Evolutionary conservation across 208 protist genomes (phyloP).

Genomic region (Acanthamoeba triangularis): DNA sequence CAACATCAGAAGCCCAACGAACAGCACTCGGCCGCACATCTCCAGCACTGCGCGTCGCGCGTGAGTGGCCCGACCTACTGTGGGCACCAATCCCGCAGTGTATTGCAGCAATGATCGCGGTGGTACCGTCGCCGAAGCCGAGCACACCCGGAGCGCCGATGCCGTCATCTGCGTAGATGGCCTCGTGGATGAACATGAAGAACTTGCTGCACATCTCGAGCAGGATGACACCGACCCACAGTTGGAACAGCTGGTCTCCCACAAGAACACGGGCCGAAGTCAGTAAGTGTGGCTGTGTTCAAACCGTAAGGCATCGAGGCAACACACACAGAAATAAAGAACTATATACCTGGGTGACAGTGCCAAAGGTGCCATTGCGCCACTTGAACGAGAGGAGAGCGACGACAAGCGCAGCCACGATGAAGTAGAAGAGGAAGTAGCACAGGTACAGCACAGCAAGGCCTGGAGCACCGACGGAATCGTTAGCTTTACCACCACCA

Average conservation of each 20-base stretch:
- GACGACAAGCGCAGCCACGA: neutral
- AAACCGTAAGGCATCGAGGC: neutral
- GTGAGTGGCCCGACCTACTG: too few species aligned
- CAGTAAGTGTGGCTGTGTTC: neutral
- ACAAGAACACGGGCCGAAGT: too few species aligned
- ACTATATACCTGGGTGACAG: neutral
- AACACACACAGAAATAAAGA: neutral
- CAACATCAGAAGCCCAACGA: neutral
- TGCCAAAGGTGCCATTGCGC: neutral
- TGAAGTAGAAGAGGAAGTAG: neutral
- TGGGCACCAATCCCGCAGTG: neutral
- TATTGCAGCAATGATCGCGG: neutral
- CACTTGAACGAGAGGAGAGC: neutral
- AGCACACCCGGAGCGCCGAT: neutral
- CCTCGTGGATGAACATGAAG: conserved; percentile 45
- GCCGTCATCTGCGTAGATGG: conserved; percentile 23
- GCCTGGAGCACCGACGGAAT: neutral
- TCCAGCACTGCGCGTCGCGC: neutral
- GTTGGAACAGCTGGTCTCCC: neutral
- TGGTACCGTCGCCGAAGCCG: conserved; percentile 9
- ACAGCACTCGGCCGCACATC: conserved; percentile 16
- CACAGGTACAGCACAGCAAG: neutral
- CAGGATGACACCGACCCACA: neutral
- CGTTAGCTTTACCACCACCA: too few species aligned
- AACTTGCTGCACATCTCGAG: conserved; percentile 47